Conservation (phyloP, 495 filamentous ascomycete genomes). For the Xylaria intraflava region DNA sequence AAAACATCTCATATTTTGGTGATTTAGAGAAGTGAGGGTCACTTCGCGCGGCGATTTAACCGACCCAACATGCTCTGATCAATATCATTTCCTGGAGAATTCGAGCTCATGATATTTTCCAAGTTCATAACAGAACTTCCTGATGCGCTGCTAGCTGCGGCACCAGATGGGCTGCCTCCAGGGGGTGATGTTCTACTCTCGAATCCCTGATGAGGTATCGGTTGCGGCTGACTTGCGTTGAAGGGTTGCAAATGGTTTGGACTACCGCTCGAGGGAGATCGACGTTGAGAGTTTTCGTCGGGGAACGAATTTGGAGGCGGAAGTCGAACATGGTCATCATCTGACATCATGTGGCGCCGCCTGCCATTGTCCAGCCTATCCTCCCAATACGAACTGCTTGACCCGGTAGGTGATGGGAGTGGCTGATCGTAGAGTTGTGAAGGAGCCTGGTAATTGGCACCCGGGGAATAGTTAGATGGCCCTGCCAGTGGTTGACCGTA, state of each 20-base stretch:
- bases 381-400: constrained; percentile 24
- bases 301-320: constrained; percentile 39
- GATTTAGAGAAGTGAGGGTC: background rate
- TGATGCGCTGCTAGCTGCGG: constrained; percentile 18
- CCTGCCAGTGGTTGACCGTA: constrained; percentile 41
- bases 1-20: background rate
- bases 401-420: constrained; percentile 30
- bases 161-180: constrained; percentile 20
- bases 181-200: constrained; percentile 22
- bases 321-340: constrained; percentile 36
- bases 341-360: constrained; percentile 31
- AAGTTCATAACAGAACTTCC: constrained; percentile 38
- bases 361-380: constrained; percentile 23
- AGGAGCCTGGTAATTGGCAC: constrained; percentile 22
- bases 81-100: constrained; percentile 28
- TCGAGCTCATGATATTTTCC: constrained; percentile 33
- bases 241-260: constrained; percentile 33
- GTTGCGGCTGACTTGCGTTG: constrained; percentile 4
- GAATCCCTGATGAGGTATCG: constrained; percentile 17
- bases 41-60: constrained; percentile 20
- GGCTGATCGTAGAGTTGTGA: constrained; percentile 29
- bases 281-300: constrained; percentile 40
- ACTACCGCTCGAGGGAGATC: constrained; percentile 40
- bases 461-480: constrained; percentile 16
- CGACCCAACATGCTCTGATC: constrained; percentile 41